Evolutionary conservation across 768 basidiomycete genomes (phyloP), one percentile per base, ranked within the genome.

Genomic region (Mycena belliarum): DNA sequence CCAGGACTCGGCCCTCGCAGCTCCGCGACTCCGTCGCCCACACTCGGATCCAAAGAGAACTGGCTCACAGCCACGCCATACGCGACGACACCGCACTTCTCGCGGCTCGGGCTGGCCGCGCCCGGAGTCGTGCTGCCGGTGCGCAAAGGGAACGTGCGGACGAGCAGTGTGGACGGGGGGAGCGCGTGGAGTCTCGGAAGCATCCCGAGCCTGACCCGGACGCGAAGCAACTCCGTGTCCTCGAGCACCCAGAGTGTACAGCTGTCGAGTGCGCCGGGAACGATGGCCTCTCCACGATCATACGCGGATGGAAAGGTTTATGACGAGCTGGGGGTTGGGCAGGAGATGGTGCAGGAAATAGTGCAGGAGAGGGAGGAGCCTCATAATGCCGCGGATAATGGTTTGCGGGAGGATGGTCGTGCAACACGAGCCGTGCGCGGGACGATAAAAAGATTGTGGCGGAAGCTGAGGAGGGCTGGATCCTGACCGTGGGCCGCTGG

Each of bases 11-110:
- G n/a, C n/a, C 38, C 7, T 20, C 38, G 3, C 25, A 42, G 21
- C 21, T 51, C 26, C 3, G 40, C 11, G n/a, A 20, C 50, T 23
- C 38, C 28, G 3, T 37, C n/a, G 14, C n/a, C 28, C 21, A 52
- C 50, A 52, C 50, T 2, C 25, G 50, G 43, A 12, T 12, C 38
- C 26, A 25, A 25, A 9, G 49, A 42, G 20, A 40, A 32, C 24
- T 52, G 50, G 50, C 50, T 52, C 50, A 52, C 50, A 16, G 12
- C n/a, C 28, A 21, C 50, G 20, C 50, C 50, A 20, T 51, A 51
- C 20, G 49, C 25, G 24, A 29, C 49, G 2, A 43, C 40, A 4
- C 50, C 50, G 10, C 50, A 41, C 18, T 52, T 52, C 41, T 52
- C 50, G 26, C 50, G 50, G 6, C 26, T 52, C 14, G 28, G 40